Percentiles rank a stretch among this genome's conserved stretches.
Evolutionary conservation across 805 yeast genomes (phyloP).

Genomic region (Starmera caribaea): DNA sequence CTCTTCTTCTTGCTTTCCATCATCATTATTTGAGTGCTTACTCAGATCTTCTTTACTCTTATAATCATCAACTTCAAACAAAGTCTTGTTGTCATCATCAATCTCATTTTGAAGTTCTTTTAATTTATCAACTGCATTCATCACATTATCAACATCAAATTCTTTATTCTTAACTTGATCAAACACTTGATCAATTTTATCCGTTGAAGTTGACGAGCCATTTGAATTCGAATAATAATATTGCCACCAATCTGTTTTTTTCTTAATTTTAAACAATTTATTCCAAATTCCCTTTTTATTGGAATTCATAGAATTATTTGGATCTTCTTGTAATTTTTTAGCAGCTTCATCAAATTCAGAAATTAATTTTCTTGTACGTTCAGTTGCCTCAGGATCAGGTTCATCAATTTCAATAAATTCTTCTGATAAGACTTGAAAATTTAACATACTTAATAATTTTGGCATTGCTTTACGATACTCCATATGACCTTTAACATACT

Average conservation of each 20-base stretch:
- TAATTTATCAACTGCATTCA: constrained; percentile 24
- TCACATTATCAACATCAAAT: constrained; percentile 34
- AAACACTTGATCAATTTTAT: constrained; percentile 14
- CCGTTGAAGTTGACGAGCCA: neutral
- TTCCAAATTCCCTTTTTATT: constrained; percentile 30
- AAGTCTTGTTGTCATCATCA: constrained; percentile 1
- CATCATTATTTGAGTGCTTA: no score
- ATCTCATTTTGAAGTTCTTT: neutral
- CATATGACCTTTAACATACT: constrained; percentile 89
- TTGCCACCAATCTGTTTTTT: constrained; percentile 47
- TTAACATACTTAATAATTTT: constrained; percentile 52
- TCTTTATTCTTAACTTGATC: constrained; percentile 11
- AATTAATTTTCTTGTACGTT: constrained; percentile 73
- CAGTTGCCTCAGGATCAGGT: constrained; percentile 81
- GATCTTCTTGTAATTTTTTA: constrained; percentile 42
- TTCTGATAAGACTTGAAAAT: constrained; percentile 78
- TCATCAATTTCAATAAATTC: constrained; percentile 95
- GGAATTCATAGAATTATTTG: constrained; percentile 18
- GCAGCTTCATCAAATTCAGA: constrained; percentile 83
- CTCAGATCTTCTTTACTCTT: no score
- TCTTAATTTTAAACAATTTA: constrained; percentile 40
- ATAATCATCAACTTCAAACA: no score
- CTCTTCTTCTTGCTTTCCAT: no score
- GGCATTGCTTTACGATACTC: constrained; percentile 95
- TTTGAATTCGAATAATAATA: constrained; percentile 6